Conservation (phyloP, 2,329 filamentous ascomycete species). For the Thielaviopsis ethacetica region DNA sequence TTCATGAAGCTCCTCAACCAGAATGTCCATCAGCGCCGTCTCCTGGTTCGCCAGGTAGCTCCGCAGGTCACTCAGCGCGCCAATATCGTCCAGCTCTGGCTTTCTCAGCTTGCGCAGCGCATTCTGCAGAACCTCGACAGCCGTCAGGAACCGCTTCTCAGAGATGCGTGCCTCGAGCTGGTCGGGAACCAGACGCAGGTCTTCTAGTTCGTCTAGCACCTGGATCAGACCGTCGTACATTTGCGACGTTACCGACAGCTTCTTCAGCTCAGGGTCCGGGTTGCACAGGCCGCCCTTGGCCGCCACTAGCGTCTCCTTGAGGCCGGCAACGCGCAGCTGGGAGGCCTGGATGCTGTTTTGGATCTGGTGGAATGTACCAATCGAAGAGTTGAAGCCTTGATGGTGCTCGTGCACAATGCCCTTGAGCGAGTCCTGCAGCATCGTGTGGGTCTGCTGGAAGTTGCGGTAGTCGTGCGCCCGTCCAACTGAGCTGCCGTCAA, state of each 20-base stretch:
- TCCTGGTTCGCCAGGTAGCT: slow-evolving; percentile 89
- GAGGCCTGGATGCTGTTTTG: slow-evolving; percentile 82
- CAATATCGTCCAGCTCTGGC: slow-evolving; percentile 81
- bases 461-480: slow-evolving; percentile 74
- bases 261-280: slow-evolving; percentile 81
- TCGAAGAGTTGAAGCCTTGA: slow-evolving; percentile 97
- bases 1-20: slow-evolving; percentile 94
- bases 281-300: slow-evolving; percentile 70
- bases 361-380: slow-evolving; percentile 97
- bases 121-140: slow-evolving; percentile 81
- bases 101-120: slow-evolving; percentile 69
- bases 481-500: slow-evolving; percentile 86
- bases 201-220: slow-evolving; percentile 68
- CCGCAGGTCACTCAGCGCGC: slow-evolving; percentile 69
- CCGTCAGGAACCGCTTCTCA: slow-evolving; percentile 85
- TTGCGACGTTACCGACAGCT: slow-evolving; percentile 72
- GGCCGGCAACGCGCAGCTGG: slow-evolving; percentile 64
- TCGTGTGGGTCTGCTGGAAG: slow-evolving; percentile 69
- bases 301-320: slow-evolving; percentile 69
- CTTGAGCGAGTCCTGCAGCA: slow-evolving; percentile 85
- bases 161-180: slow-evolving; percentile 88
- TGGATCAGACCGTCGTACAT: slow-evolving; percentile 83
- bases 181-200: slow-evolving; percentile 76
- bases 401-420: slow-evolving; percentile 96
- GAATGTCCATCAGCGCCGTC: slow-evolving; percentile 74